Evolutionary conservation across 2,329 filamentous ascomycete species (phyloP).

Genomic region (Diaporthe caulivora): DNA sequence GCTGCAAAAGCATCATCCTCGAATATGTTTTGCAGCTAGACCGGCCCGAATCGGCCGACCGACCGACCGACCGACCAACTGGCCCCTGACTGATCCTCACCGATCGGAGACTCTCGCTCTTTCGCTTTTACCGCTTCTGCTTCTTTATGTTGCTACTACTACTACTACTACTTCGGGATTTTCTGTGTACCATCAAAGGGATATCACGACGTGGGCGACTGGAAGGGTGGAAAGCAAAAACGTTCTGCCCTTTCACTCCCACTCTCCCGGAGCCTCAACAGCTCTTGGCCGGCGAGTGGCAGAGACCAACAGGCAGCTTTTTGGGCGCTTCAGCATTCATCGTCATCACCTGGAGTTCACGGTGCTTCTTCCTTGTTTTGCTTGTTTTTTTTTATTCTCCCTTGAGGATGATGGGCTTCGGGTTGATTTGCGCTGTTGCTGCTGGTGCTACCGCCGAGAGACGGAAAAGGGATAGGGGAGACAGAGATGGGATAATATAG

Average conservation of each 20-base stretch:
- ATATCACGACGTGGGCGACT: neutral
- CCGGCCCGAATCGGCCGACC: neutral
- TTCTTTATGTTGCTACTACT: neutral
- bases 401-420: neutral
- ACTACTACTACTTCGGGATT: neutral
- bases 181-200: conserved; percentile 14
- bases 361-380: conserved; percentile 13
- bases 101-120: neutral
- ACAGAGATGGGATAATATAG: conserved; percentile 1
- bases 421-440: neutral
- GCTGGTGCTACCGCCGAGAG: neutral
- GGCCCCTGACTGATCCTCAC: neutral
- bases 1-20: neutral
- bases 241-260: neutral
- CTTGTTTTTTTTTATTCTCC: neutral
- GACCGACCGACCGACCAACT: too few species aligned
- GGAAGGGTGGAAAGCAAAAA: neutral
- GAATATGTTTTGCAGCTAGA: neutral
- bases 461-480: neutral
- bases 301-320: neutral
- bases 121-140: conserved; percentile 1
- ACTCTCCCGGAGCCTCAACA: neutral
- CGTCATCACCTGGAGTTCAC: conserved; percentile 24
- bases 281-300: neutral
- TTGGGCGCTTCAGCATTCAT: conserved; percentile 15